Evolutionary conservation across 1,284 basidiomycete genomes (phyloP).

Genomic region (Ustilago cynodontis): DNA sequence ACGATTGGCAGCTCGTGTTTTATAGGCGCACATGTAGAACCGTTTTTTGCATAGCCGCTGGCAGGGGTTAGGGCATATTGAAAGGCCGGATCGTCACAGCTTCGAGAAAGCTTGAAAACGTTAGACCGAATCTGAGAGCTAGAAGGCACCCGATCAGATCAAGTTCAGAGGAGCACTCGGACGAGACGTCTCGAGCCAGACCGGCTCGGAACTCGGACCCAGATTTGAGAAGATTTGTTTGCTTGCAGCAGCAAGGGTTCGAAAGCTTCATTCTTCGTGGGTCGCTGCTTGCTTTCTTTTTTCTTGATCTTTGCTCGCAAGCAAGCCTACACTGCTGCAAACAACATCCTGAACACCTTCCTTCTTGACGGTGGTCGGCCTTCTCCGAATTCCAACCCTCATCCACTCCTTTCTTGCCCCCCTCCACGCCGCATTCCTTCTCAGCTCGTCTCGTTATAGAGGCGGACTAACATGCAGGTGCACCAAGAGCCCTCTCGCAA

Average conservation of each 20-base stretch:
- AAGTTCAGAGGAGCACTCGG: too few species aligned
- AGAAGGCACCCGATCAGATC: neutral
- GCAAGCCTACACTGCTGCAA: neutral
- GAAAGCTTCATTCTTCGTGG: neutral
- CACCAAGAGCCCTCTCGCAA: conserved; percentile 31
- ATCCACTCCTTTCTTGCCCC: conserved; percentile 5
- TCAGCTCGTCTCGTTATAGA: conserved; percentile 21
- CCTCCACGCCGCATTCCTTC: conserved; percentile 9
- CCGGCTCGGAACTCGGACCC: too few species aligned
- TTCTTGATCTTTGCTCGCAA: neutral
- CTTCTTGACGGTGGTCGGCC: conserved; percentile 24
- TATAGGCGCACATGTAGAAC: too few species aligned
- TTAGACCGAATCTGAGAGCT: too few species aligned
- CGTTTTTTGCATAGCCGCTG: too few species aligned
- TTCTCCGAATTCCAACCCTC: conserved; percentile 28
- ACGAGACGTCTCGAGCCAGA: too few species aligned
- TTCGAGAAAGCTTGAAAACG: too few species aligned
- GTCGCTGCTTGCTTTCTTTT: conserved; percentile 8
- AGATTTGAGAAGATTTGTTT: too few species aligned
- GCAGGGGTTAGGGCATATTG: too few species aligned
- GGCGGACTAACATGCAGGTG: conserved; percentile 39
- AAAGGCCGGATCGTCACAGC: too few species aligned
- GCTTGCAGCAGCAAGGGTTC: neutral
- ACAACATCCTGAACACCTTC: conserved; percentile 5
- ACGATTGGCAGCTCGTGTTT: too few species aligned